Evolutionary conservation across 257 asterid species (phyloP).

Genomic region (Solanum lycopersicoides): DNA sequence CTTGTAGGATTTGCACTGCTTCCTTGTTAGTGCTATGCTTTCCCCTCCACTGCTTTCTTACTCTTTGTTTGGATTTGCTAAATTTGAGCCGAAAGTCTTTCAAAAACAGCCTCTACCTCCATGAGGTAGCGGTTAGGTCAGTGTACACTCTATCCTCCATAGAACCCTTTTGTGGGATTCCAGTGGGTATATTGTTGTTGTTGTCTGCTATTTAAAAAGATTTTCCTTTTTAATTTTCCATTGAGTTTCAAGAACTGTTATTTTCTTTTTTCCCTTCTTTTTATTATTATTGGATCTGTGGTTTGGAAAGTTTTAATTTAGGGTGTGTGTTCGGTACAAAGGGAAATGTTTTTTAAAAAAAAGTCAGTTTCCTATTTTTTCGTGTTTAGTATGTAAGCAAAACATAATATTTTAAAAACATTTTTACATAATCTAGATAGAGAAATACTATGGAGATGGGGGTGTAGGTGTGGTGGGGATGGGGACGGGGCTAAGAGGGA

Average conservation of each 20-base stretch:
- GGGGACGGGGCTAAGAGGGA: neutral
- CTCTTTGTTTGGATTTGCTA: too few relatives aligned
- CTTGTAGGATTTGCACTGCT: too few relatives aligned
- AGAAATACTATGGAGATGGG: neutral
- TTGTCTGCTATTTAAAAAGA: neutral
- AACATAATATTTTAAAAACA: neutral
- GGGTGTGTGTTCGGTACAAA: neutral
- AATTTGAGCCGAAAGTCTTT: too few relatives aligned
- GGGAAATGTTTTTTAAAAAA: neutral
- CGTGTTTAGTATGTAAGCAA: neutral
- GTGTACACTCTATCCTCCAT: too few relatives aligned
- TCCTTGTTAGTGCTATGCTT: too few relatives aligned
- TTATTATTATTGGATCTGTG: neutral
- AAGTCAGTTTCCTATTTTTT: neutral
- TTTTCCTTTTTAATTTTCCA: neutral
- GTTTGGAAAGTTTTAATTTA: neutral
- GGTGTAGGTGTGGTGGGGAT: neutral
- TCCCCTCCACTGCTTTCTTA: too few relatives aligned
- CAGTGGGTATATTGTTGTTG: too few relatives aligned
- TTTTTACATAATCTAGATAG: too few relatives aligned
- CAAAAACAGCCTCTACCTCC: too few relatives aligned
- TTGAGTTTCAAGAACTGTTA: neutral
- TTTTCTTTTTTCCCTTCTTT: neutral
- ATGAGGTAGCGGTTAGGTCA: too few relatives aligned
- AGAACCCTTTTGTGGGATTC: too few relatives aligned